These are phyloP conservation scores for Quercus variabilis DNA, from an alignment of 306 rosid genomes.

Conservation along the genomic window DNA sequence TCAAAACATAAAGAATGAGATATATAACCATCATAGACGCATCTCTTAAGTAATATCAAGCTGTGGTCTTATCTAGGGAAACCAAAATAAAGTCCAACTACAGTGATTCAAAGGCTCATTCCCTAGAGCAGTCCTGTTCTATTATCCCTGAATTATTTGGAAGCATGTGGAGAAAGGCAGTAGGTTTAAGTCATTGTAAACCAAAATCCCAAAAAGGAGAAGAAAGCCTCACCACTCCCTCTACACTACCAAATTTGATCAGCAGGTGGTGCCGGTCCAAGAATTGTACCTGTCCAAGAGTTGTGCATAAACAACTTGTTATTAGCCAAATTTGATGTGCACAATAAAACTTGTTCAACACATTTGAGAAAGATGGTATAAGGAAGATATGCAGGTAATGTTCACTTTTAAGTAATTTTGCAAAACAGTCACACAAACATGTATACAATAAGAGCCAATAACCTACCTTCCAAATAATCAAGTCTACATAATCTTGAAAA, in stretches of 20 bases:
- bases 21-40: not conserved
- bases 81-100: not conserved
- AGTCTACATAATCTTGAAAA: constrained; percentile 88
- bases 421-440: constrained; percentile 16
- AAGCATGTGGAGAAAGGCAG: not conserved
- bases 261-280: constrained; percentile 94
- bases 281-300: constrained; percentile 89
- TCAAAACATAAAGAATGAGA: not conserved
- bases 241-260: constrained; percentile 94
- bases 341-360: not conserved
- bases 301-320: constrained; percentile 45
- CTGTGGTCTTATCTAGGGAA: not conserved
- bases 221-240: constrained; percentile 81
- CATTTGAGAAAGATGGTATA: constrained; percentile 3
- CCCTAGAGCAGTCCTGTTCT: not conserved
- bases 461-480: constrained; percentile 90
- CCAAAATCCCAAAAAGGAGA: constrained; percentile 15
- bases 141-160: not conserved
- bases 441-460: not conserved
- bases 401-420: constrained; percentile 18
- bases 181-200: constrained; percentile 1
- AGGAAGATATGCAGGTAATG: constrained; percentile 18
- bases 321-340: constrained; percentile 27
- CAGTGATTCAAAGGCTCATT: not conserved
- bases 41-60: not conserved